These are phyloP conservation scores for Neophaeococcomyces mojaviensis DNA, from an alignment of 2,329 filamentous ascomycete genomes.

Conservation along the genomic window DNA sequence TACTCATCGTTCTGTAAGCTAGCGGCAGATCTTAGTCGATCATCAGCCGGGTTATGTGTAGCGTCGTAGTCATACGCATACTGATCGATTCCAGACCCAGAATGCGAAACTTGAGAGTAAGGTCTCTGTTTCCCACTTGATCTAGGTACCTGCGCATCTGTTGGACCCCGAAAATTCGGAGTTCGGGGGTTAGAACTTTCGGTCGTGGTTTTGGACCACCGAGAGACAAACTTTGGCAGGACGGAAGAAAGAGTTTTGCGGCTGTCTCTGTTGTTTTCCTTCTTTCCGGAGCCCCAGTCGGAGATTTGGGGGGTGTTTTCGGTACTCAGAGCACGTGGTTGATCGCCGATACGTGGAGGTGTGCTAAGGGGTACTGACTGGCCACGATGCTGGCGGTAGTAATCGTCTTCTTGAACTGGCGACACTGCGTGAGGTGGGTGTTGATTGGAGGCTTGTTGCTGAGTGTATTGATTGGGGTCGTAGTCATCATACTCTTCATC, in stretches of 20 bases:
- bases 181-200: no score
- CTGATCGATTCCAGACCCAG: conserved; percentile 64
- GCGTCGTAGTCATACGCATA: conserved; percentile 50
- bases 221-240: conserved; percentile 69
- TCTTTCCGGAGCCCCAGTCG: conserved; percentile 62
- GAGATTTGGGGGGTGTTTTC: conserved; percentile 61
- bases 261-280: conserved; percentile 31
- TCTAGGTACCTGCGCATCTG: no score
- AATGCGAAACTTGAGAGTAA: conserved; percentile 61
- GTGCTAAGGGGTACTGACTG: conserved; percentile 39
- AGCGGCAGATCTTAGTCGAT: conserved; percentile 36
- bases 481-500: conserved; percentile 55
- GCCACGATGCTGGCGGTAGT: conserved; percentile 30
- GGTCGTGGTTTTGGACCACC: conserved; percentile 94
- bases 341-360: conserved; percentile 36
- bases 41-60: conserved; percentile 24
- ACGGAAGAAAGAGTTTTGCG: conserved; percentile 79
- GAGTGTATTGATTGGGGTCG: conserved; percentile 9
- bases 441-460: not conserved
- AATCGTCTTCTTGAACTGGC: conserved; percentile 15
- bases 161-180: no score
- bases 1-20: conserved; percentile 33
- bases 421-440: conserved; percentile 13
- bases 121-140: conserved; percentile 46
- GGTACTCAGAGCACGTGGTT: conserved; percentile 46